Base-by-base conservation (phyloP, 139 green algal genomes). In the Chlamydomonas asymmetrica region DNA sequence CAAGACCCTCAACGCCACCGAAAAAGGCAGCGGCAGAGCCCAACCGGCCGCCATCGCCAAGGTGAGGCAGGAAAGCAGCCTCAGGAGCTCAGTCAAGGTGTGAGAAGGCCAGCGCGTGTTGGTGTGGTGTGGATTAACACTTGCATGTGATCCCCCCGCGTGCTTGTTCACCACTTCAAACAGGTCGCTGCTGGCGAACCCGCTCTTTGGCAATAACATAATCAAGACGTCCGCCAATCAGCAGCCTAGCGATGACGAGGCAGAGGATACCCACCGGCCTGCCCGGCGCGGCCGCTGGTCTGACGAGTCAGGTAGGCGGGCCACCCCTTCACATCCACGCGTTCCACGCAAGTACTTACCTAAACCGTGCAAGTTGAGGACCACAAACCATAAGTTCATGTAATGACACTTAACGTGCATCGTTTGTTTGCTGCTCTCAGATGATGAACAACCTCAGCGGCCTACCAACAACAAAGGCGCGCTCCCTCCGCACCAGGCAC, bases 111-210 rank as follows among this genome's bases (percentile, higher is more conserved):
- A 37, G 54, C 18, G 54, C 54, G 5, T 7, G 7, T 8, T 63
- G 56, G 38, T 8, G 10, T n/a, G 13, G 13, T 52, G 45, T 52
- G 45, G 18, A 25, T 13, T 25, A 52, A 25, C 45, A 52, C 18
- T 52, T 52, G 45, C 13, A 25, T 52, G 13, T 16, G 18, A 52
- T 52, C 13, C 18, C 45, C 13, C 13, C 13, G 13, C 13, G 13
- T 52, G 13, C 45, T 16, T 52, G 45, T 13, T 16, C 13, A 10
- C 18, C 45, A 39, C 8, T 63, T 8, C 25, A 16, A 20, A 25
- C 72, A 78, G 72, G 61, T 78, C 72, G 22, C 48, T 78, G 45
- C 72, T 78, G 27, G 72, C 72, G 34, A 78, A 78, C 43, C 72
- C 72, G 3, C 39, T 41, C 31, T 62, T 78, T 56, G 72, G 61